Conservation (phyloP, 306 rosid genomes). For the Hippophae gyantsensis region DNA sequence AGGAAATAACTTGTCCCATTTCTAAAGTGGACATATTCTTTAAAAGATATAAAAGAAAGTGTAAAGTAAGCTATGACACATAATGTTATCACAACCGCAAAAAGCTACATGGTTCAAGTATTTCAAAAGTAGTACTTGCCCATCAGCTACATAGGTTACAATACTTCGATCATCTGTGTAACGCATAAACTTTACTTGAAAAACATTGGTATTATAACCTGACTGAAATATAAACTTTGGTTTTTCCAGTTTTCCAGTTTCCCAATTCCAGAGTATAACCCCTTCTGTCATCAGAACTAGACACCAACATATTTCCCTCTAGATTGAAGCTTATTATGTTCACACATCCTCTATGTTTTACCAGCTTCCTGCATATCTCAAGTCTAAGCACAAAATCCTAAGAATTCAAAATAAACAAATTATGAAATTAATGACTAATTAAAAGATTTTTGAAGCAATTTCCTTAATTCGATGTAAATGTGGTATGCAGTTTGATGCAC, state of each 20-base stretch:
- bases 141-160: constrained; percentile 90
- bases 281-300: constrained; percentile 77
- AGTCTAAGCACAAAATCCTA: constrained; percentile 80
- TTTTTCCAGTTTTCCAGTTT: constrained; percentile 39
- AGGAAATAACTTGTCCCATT: not conserved
- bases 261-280: constrained; percentile 87
- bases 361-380: constrained; percentile 48
- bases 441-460: not conserved
- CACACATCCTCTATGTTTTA: constrained; percentile 73
- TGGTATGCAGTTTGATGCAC: too few relatives aligned
- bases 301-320: constrained; percentile 62
- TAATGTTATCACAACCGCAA: not conserved
- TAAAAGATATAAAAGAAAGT: not conserved
- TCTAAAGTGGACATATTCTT: not conserved
- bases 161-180: constrained; percentile 57
- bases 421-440: not conserved
- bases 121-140: constrained; percentile 42
- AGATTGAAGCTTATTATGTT: constrained; percentile 73
- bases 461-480: too few relatives aligned
- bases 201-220: constrained; percentile 62
- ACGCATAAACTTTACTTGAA: constrained; percentile 78
- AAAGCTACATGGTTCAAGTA: not conserved
- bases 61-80: not conserved
- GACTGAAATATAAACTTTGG: constrained; percentile 50
- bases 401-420: constrained; percentile 8